These are phyloP conservation scores for Eimeria sp. DNA, from an alignment of 169 alveolate species.

Conservation along the genomic window DNA sequence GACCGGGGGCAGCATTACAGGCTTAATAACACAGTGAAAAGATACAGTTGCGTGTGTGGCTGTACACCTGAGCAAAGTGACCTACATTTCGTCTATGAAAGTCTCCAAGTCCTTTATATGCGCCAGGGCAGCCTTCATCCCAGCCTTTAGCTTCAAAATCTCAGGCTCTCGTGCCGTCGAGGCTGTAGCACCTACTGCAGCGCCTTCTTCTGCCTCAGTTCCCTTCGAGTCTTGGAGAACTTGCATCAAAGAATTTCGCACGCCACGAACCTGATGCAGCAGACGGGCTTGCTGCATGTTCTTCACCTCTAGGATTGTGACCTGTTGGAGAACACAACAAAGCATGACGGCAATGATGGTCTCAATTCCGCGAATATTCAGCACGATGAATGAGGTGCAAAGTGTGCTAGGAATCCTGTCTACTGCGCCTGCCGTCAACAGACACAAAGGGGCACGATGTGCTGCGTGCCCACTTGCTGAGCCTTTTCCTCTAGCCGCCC, in stretches of 20 bases:
- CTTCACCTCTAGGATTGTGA: constrained; percentile 76
- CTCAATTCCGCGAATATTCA: background rate
- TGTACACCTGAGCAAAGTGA: background rate
- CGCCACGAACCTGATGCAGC: constrained; percentile 77
- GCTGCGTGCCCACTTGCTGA: constrained; percentile 57
- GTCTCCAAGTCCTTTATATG: constrained; percentile 62
- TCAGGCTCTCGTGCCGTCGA: constrained; percentile 11
- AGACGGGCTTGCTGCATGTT: constrained; percentile 57
- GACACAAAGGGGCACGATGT: background rate
- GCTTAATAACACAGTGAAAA: background rate
- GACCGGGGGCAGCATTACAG: background rate
- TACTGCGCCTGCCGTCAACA: background rate
- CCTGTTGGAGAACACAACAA: background rate
- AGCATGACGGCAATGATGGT: background rate
- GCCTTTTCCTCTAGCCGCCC: constrained; percentile 62
- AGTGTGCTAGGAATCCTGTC: background rate
- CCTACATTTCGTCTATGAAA: constrained; percentile 72
- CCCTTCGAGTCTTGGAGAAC: constrained; percentile 43
- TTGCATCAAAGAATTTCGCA: constrained; percentile 69
- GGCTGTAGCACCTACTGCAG: background rate
- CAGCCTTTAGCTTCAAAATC: constrained; percentile 17
- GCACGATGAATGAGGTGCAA: background rate
- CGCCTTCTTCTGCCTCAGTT: constrained; percentile 10
- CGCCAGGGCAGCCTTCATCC: constrained; percentile 70
- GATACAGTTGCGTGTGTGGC: background rate